Evolutionary conservation across 129 eudicot species (phyloP).

Genomic region (Centella asiatica): DNA sequence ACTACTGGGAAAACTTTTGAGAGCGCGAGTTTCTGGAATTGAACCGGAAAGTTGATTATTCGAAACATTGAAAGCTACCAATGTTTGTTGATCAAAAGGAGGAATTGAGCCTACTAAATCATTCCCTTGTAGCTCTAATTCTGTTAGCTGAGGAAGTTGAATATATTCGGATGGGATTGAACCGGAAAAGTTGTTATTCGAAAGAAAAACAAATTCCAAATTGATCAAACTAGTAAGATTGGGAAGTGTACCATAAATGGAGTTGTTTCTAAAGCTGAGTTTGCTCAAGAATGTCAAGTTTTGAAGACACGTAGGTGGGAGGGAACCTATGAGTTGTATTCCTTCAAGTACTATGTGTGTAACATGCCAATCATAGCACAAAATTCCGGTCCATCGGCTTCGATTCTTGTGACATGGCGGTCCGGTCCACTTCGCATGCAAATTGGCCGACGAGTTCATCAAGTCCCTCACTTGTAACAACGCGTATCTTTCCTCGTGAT

Average conservation of each 20-base stretch:
- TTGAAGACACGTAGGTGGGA: slow-evolving; percentile 31
- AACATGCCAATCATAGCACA: slow-evolving; percentile 51
- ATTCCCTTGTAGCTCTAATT: slow-evolving; percentile 52
- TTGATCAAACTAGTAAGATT: slow-evolving; percentile 32
- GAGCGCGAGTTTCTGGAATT: slow-evolving; percentile 44
- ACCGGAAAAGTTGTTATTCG: slow-evolving; percentile 46
- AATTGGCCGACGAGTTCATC: slow-evolving; percentile 29
- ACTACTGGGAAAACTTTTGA: slow-evolving; percentile 28
- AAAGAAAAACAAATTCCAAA: slow-evolving; percentile 34
- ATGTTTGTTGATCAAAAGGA: slow-evolving; percentile 47
- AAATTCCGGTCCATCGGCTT: slow-evolving; percentile 59
- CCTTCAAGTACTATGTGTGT: slow-evolving; percentile 46
- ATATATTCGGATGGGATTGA: slow-evolving; percentile 37
- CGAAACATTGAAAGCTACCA: slow-evolving; percentile 49
- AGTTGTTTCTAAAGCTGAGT: slow-evolving; percentile 53
- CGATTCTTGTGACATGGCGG: slow-evolving; percentile 51
- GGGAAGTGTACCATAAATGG: slow-evolving; percentile 48
- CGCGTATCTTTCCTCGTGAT: slow-evolving; percentile 41
- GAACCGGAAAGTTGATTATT: slow-evolving; percentile 48
- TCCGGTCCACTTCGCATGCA: slow-evolving; percentile 70
- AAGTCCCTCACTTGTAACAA: slow-evolving; percentile 48
- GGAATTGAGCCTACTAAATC: slow-evolving; percentile 44
- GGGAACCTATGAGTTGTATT: slow-evolving; percentile 35
- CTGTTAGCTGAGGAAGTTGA: slow-evolving; percentile 29
- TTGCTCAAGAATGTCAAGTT: slow-evolving; percentile 45